Percentiles rank a stretch among this genome's conserved stretches.
Evolutionary conservation across 208 protist species (phyloP).

Genomic region (Leishmania guyanensis): DNA sequence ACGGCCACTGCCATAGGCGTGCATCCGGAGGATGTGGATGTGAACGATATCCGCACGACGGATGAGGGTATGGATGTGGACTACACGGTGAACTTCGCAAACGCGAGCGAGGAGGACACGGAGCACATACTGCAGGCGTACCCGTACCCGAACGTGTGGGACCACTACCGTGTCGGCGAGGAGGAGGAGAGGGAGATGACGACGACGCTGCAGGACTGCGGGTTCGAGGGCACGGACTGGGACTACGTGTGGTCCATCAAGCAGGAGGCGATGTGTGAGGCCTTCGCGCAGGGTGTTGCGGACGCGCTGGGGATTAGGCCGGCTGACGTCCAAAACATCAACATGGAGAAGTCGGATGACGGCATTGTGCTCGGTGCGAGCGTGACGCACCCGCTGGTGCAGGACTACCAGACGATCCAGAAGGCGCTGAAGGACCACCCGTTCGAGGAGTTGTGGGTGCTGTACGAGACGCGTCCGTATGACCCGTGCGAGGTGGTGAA

Average conservation of each 20-base stretch:
- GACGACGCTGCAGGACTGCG: conserved; percentile 5
- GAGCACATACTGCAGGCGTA: neutral
- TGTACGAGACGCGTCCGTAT: conserved; percentile 48
- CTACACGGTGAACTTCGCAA: conserved; percentile 30
- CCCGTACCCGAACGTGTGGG: conserved; percentile 44
- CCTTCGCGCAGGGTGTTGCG: conserved; percentile 37
- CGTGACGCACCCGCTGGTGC: conserved; percentile 33
- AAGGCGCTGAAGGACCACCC: conserved; percentile 35
- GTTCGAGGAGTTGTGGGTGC: conserved; percentile 46
- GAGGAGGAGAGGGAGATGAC: neutral
- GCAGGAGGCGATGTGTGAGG: conserved; percentile 35
- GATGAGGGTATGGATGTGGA: conserved; percentile 35
- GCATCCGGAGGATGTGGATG: conserved; percentile 27
- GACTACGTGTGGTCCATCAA: conserved; percentile 32
- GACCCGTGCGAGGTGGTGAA: conserved; percentile 35
- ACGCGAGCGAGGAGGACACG: conserved; percentile 9
- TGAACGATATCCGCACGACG: conserved; percentile 19
- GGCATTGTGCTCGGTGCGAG: neutral
- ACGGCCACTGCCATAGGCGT: conserved; percentile 35
- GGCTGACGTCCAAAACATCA: conserved; percentile 8
- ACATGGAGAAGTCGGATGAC: neutral
- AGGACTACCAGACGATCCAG: conserved; percentile 38
- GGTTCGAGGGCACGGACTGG: conserved; percentile 51
- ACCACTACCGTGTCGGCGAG: conserved; percentile 17
- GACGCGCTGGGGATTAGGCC: conserved; percentile 13